Evolutionary conservation across 495 filamentous ascomycete genomes (phyloP), one percentile per base, ranked within the genome.

Genomic region (Apiosordaria backusii): DNA sequence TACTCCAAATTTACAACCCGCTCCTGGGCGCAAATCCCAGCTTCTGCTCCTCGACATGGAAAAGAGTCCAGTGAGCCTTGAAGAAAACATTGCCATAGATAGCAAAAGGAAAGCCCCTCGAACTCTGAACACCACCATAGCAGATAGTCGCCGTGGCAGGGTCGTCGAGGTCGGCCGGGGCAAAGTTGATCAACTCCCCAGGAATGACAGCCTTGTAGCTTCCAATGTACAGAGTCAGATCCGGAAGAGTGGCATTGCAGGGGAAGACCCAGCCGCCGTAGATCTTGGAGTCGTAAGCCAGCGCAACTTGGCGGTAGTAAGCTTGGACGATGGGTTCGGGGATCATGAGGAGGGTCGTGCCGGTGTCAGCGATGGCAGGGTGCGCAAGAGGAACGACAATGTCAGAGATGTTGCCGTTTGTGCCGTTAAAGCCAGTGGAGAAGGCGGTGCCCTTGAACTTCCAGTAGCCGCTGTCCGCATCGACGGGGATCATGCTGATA

Each of bases 1-100:
- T 35, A 5, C 29, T 35, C 29, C 29, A 35, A 35, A 35, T 21
- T n/a, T 61, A 61, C 26, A 13, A 13, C n/a, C 59, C 59, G 27
- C 59, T 61, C 27, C 59, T 85, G 35, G 75, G 72, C n/a, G 89
- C 89, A 75, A 90, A 88, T 9, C 89, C 90, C 57, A 92, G 74
- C 61, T 80, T 74, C 78, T 75, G 6, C 75, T 80, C 29, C 78
- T 78, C 35, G 0, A 81, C 79, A 63, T 93, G 86, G 69, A 93
- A 93, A 4, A 96, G 87, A 13, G 89, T 90, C 67, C 90, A 93
- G 75, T 92, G 88, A 73, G 84, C 85, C 83, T 95, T 93, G 65
- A 96, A 83, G 78, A 93, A 93, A 64, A 94, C 85, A 66, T 93
- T 91, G 24, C 92, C 91, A 63, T 92, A 89, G 71, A 96, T 92